Conservation (phyloP, 1,284 basidiomycete genomes). For the Cryptococcus sp. region DNA sequence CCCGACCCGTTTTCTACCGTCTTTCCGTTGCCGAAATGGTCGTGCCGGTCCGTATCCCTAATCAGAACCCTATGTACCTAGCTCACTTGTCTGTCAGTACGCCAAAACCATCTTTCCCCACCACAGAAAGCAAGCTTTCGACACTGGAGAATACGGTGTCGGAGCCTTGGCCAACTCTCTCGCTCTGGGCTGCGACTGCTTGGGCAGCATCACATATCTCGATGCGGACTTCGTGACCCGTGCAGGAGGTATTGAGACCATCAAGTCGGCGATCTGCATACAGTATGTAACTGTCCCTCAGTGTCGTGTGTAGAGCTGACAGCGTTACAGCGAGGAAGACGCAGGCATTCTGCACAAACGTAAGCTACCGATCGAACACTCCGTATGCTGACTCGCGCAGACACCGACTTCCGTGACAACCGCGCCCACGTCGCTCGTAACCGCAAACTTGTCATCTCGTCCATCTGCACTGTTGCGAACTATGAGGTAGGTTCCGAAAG, state of each 20-base stretch:
- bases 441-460: conserved; percentile 57
- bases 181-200: conserved; percentile 57
- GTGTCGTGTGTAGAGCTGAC: not conserved
- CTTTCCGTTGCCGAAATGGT: conserved; percentile 57
- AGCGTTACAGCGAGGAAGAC: conserved; percentile 17
- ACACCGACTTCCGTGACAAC: conserved; percentile 56
- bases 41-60: conserved; percentile 29
- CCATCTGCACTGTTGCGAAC: conserved; percentile 59
- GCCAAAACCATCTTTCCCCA: conserved; percentile 55
- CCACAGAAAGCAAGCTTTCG: conserved; percentile 56
- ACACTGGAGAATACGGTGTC: conserved; percentile 56
- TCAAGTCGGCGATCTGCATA: conserved; percentile 44
- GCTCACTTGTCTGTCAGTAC: conserved; percentile 49
- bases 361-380: not conserved
- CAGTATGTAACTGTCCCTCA: conserved; percentile 13
- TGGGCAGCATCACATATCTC: conserved; percentile 54
- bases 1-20: conserved; percentile 53
- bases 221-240: conserved; percentile 48
- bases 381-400: not conserved
- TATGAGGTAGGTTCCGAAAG: conserved; percentile 43
- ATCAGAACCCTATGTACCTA: conserved; percentile 33
- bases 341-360: conserved; percentile 22
- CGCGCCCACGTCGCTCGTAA: conserved; percentile 55
- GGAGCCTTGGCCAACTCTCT: conserved; percentile 54
- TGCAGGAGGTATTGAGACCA: conserved; percentile 48